A percentile compares a stretch with the other conserved stretches of the same genome.
These are phyloP conservation scores for Petunia axillaris DNA, from an alignment of 257 asterid genomes.

Conservation along the genomic window DNA sequence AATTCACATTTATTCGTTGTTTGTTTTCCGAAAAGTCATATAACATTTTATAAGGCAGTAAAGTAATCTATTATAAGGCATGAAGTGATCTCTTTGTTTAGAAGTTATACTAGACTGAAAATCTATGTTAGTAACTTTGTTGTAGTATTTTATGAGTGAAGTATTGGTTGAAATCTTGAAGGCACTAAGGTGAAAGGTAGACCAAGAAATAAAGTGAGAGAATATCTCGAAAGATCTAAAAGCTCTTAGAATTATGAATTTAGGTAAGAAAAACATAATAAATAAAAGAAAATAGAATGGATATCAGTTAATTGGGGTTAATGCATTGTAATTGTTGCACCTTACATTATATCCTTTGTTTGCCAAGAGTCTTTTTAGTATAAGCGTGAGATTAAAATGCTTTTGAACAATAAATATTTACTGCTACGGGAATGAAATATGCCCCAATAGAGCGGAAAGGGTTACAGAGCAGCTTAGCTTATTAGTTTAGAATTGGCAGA, in stretches of 20 bases:
- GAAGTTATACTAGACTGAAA: no score
- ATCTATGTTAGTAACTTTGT: no score
- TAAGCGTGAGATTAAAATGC: slow-evolving; percentile 14
- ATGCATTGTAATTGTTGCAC: background rate
- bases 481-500: background rate
- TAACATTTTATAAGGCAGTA: no score
- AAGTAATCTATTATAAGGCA: no score
- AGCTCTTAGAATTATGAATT: background rate
- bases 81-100: no score
- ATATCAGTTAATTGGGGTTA: background rate
- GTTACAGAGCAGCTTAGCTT: background rate
- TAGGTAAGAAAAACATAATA: background rate
- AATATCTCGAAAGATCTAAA: background rate
- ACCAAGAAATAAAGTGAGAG: background rate
- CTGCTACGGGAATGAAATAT: background rate
- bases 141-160: no score
- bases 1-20: no score
- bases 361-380: background rate
- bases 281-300: background rate
- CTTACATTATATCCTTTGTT: background rate
- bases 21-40: no score
- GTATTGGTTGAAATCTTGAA: background rate
- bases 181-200: background rate
- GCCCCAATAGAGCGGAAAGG: background rate
- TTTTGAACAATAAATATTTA: background rate